phyloP scores from a whole-genome alignment of 345 rosid genomes.

The Eucalyptus pauciflora region DNA sequence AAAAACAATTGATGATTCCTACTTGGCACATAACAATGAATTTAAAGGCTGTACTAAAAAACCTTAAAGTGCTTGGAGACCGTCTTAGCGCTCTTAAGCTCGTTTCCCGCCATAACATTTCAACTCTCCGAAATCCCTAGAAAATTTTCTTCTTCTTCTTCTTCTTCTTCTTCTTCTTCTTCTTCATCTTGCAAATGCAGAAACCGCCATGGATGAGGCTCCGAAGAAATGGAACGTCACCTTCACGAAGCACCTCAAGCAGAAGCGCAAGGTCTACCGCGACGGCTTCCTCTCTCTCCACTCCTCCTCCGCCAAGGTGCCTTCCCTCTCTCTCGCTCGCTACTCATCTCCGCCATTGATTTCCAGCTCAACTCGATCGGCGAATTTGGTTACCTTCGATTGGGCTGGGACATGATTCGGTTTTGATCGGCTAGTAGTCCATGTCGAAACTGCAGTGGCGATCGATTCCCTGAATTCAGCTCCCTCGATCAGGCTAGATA shows the following conservation, averaged over 20 bases:
- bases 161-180: not conserved
- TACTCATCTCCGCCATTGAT: not conserved
- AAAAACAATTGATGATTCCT: too few species aligned
- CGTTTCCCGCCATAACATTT: too few species aligned
- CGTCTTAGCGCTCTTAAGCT: too few species aligned
- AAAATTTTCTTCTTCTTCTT: not conserved
- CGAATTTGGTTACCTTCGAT: not conserved
- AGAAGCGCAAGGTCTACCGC: slow-evolving; percentile 71
- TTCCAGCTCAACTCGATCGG: not conserved
- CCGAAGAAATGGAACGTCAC: slow-evolving; percentile 57
- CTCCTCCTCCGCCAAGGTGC: slow-evolving; percentile 43
- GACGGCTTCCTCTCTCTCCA: slow-evolving; percentile 65
- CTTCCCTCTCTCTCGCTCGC: not conserved
- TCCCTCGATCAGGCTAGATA: not conserved
- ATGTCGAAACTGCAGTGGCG: not conserved
- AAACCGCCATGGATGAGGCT: not conserved
- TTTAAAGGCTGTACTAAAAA: too few species aligned
- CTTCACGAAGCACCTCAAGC: slow-evolving; percentile 76
- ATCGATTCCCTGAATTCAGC: not conserved
- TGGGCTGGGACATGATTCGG: not conserved
- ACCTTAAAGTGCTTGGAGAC: too few species aligned
- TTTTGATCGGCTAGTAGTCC: not conserved
- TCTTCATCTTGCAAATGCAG: not conserved
- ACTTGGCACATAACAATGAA: too few species aligned
- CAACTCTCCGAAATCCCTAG: not conserved